These are phyloP conservation scores for Botrytis galanthina DNA, from an alignment of 2,329 filamentous ascomycete species.

Conservation along the genomic window DNA sequence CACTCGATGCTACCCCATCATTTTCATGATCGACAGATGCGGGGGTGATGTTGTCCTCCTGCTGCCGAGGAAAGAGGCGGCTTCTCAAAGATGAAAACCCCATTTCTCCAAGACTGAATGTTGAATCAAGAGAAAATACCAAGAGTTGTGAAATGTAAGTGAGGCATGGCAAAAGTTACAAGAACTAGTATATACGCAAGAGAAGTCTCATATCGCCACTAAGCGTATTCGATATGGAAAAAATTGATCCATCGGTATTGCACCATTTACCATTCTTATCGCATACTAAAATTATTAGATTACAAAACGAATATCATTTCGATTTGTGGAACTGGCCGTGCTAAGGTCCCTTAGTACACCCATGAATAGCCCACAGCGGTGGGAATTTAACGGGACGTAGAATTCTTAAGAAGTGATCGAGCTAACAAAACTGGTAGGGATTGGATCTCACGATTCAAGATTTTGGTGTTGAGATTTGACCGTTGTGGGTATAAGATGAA, in stretches of 20 bases:
- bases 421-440: background rate
- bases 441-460: background rate
- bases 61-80: constrained; percentile 8
- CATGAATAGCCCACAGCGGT: background rate
- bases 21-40: background rate
- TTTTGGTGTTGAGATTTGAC: background rate
- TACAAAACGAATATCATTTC: background rate
- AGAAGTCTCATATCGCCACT: background rate
- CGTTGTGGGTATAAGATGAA: background rate
- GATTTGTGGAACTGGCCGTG: constrained; percentile 4
- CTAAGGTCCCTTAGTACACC: background rate
- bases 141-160: background rate
- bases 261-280: constrained; percentile 7
- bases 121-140: background rate
- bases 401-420: background rate
- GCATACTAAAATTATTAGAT: background rate
- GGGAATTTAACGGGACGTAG: background rate
- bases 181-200: background rate
- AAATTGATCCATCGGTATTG: constrained; percentile 3
- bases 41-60: background rate
- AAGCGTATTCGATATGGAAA: background rate
- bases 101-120: constrained; percentile 1
- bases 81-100: constrained; percentile 9
- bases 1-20: constrained; percentile 7
- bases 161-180: constrained; percentile 2